Evolutionary conservation across 495 filamentous ascomycete species (phyloP).

Genomic region (Bombardia bombarda): DNA sequence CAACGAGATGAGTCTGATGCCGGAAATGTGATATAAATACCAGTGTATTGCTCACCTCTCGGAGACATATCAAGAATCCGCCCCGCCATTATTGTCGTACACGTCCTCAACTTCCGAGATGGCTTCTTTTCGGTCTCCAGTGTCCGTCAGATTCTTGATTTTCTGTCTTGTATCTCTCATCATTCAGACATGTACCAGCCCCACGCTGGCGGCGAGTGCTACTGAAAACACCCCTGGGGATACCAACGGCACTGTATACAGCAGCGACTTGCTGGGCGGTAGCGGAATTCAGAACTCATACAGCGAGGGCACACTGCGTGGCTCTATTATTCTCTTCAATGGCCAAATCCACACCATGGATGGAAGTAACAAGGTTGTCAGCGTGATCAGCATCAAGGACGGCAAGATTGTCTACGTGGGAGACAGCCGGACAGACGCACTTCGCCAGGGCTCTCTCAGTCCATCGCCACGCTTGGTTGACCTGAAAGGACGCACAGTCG

Average conservation of each 20-base stretch:
- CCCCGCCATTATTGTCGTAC: too few species aligned
- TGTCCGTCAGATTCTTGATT: too few species aligned
- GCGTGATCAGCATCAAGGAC: constrained; percentile 14
- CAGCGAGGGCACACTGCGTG: constrained; percentile 6
- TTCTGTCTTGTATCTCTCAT: neutral
- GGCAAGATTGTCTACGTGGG: constrained; percentile 19
- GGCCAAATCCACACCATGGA: constrained; percentile 19
- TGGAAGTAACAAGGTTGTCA: constrained; percentile 5
- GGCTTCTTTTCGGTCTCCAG: too few species aligned
- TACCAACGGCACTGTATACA: neutral
- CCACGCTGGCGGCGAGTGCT: neutral
- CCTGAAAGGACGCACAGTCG: constrained; percentile 9
- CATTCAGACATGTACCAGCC: neutral
- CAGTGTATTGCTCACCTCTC: too few species aligned
- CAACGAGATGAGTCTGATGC: too few species aligned
- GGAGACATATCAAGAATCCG: too few species aligned
- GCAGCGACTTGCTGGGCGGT: neutral
- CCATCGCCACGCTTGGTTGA: constrained; percentile 4
- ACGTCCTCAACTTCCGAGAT: too few species aligned
- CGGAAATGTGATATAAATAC: too few species aligned
- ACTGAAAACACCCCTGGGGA: neutral
- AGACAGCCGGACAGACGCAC: constrained; percentile 9
- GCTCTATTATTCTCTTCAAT: constrained; percentile 15
- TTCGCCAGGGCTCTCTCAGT: neutral
- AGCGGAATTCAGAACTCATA: neutral